These are phyloP conservation scores for Verbena officinalis DNA, from an alignment of 257 asterid species.

Conservation along the genomic window DNA sequence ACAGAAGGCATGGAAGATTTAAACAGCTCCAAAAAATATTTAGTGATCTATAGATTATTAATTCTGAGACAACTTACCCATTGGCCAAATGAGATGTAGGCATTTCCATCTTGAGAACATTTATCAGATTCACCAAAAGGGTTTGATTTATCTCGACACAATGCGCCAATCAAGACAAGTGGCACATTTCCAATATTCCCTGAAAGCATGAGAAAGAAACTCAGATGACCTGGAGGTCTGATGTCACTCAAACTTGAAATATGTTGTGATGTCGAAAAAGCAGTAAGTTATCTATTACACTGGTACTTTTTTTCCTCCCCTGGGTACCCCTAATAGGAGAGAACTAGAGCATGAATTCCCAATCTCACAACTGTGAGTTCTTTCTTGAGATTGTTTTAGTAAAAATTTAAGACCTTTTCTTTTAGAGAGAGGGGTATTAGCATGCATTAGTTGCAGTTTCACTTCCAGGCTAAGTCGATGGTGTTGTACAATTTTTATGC, in stretches of 20 bases:
- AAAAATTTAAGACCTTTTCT: too few relatives aligned
- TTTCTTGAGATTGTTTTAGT: too few relatives aligned
- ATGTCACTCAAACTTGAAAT: conserved; percentile 13
- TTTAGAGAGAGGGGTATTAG: too few relatives aligned
- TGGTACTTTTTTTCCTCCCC: too few relatives aligned
- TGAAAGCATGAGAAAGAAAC: conserved; percentile 35
- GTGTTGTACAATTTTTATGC: too few relatives aligned
- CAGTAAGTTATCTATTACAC: not conserved
- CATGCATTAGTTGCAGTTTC: too few relatives aligned
- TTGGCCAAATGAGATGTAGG: conserved; percentile 98
- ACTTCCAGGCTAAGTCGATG: too few relatives aligned
- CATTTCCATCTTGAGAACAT: conserved; percentile 96
- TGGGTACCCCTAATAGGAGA: too few relatives aligned
- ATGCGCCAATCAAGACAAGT: conserved; percentile 90
- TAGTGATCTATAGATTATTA: conserved; percentile 11
- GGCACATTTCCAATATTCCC: conserved; percentile 99
- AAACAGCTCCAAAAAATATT: conserved; percentile 18
- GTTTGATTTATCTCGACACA: conserved; percentile 87
- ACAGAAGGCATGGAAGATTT: conserved; percentile 6
- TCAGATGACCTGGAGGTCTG: conserved; percentile 15
- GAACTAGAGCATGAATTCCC: too few relatives aligned
- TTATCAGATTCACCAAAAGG: conserved; percentile 80
- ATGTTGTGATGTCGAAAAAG: not conserved
- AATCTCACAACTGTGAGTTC: too few relatives aligned
- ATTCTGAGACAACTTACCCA: conserved; percentile 65